Evolutionary conservation across 2,329 filamentous ascomycete species (phyloP).

Genomic region (Colletotrichum viniferum): DNA sequence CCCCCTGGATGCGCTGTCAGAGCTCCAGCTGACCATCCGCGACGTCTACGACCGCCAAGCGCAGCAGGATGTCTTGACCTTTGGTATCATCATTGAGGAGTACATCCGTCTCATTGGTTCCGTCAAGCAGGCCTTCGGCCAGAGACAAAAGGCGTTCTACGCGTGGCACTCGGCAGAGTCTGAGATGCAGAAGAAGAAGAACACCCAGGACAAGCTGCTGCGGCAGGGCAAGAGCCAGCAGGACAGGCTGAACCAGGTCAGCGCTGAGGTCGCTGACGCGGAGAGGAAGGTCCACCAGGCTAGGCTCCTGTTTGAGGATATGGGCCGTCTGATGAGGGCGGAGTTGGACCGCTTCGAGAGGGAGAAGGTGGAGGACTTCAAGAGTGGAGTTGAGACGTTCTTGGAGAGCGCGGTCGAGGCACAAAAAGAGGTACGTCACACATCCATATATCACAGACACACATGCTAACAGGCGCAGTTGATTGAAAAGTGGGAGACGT

Average conservation of each 20-base stretch:
- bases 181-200: constrained; percentile 87
- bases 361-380: constrained; percentile 99
- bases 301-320: constrained; percentile 90
- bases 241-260: constrained; percentile 89
- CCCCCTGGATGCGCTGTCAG: constrained; percentile 88
- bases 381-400: constrained; percentile 97
- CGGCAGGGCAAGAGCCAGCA: constrained; percentile 95
- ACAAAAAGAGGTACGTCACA: constrained; percentile 84
- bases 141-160: constrained; percentile 95
- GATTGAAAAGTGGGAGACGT: constrained; percentile 97
- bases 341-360: constrained; percentile 94
- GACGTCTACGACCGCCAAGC: constrained; percentile 97
- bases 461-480: constrained; percentile 40
- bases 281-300: constrained; percentile 93
- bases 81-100: constrained; percentile 97
- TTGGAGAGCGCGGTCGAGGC: constrained; percentile 96
- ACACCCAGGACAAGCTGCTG: constrained; percentile 91
- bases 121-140: constrained; percentile 89
- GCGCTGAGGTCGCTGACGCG: constrained; percentile 91
- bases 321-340: constrained; percentile 89
- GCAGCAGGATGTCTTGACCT: constrained; percentile 93
- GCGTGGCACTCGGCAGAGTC: constrained; percentile 91
- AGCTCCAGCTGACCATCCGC: constrained; percentile 90
- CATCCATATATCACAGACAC: not conserved
- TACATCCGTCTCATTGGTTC: constrained; percentile 96